Evolutionary conservation across 75 land plant species (phyloP).

Genomic region (Larix kaempferi): DNA sequence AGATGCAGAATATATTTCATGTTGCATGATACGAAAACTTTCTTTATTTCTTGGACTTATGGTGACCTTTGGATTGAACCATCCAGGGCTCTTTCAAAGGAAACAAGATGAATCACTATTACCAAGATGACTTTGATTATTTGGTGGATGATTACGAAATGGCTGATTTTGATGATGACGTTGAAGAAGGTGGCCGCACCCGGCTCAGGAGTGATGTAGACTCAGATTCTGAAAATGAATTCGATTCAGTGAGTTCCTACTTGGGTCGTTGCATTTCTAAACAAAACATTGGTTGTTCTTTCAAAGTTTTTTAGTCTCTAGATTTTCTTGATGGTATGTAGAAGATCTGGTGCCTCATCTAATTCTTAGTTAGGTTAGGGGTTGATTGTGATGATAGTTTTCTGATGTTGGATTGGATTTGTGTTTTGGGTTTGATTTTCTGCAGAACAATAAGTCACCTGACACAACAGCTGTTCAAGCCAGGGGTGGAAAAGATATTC

Average conservation of each 20-base stretch:
- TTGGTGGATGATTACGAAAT: neutral
- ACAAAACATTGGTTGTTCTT: neutral
- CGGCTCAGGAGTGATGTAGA: neutral
- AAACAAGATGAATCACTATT: neutral
- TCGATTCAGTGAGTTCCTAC: neutral
- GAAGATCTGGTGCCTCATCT: too few species aligned
- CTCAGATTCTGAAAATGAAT: neutral
- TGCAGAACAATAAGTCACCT: constrained; percentile 37
- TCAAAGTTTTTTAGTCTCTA: neutral
- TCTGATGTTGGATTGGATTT: neutral
- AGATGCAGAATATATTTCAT: too few species aligned
- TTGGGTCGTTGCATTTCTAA: neutral
- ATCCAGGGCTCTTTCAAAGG: too few species aligned
- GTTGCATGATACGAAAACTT: too few species aligned
- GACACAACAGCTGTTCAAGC: constrained; percentile 87
- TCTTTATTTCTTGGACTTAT: too few species aligned
- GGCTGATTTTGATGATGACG: neutral
- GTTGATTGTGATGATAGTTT: constrained; percentile 2
- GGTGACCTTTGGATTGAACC: too few species aligned
- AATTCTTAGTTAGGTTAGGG: too few species aligned
- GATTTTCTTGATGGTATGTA: neutral
- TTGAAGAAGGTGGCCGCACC: neutral
- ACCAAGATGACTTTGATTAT: neutral
- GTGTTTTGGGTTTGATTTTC: neutral
- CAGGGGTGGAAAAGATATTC: constrained; percentile 87